These are phyloP conservation scores for Paralagenidium karlingii DNA, from an alignment of 352 stramenopile genomes.

Conservation along the genomic window DNA sequence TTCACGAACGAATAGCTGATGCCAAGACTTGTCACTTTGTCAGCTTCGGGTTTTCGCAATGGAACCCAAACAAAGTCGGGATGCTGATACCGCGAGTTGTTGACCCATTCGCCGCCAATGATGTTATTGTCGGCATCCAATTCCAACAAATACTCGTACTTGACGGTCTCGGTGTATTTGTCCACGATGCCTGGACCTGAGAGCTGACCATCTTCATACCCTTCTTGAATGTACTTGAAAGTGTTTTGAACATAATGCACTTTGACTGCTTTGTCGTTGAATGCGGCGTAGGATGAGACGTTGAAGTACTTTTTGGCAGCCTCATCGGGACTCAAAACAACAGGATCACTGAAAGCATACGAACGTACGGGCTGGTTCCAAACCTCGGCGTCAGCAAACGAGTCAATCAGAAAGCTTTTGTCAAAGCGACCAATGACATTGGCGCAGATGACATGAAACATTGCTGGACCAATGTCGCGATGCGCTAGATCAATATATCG, in stretches of 20 bases:
- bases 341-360: constrained; percentile 18
- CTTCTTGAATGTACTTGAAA: constrained; percentile 7
- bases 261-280: constrained; percentile 6
- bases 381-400: constrained; percentile 15
- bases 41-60: constrained; percentile 11
- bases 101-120: constrained; percentile 28
- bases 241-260: constrained; percentile 6
- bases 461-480: constrained; percentile 34
- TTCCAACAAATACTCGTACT: constrained; percentile 30
- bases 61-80: constrained; percentile 28
- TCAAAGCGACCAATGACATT: constrained; percentile 32
- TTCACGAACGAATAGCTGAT: too few relatives aligned
- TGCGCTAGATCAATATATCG: constrained; percentile 20
- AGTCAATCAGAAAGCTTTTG: constrained; percentile 24
- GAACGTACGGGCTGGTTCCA: constrained; percentile 52
- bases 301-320: constrained; percentile 22
- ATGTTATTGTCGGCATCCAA: constrained; percentile 18
- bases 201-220: constrained; percentile 2
- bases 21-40: too few relatives aligned
- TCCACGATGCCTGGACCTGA: constrained; percentile 6
- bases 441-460: constrained; percentile 26
- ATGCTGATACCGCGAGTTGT: constrained; percentile 15
- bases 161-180: constrained; percentile 13
- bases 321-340: constrained; percentile 15
- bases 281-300: constrained; percentile 21